Conservation (phyloP, 2,329 filamentous ascomycete species). For the Botrytis medusae region DNA sequence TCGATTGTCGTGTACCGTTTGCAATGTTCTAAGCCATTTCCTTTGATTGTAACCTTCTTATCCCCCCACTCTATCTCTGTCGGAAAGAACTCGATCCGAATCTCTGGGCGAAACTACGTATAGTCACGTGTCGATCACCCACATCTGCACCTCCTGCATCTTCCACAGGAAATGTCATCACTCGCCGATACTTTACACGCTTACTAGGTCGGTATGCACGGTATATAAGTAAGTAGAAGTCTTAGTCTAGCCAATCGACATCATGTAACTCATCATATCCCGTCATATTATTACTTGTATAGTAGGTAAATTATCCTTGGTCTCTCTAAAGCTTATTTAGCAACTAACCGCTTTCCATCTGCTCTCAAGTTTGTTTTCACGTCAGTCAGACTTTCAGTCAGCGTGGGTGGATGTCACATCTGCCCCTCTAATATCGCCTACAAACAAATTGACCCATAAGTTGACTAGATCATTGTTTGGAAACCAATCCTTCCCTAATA, state of each 20-base stretch:
- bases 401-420: neutral
- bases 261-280: neutral
- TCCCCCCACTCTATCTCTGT: too few species aligned
- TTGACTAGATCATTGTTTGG: neutral
- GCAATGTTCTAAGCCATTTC: too few species aligned
- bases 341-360: neutral
- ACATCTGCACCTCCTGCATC: neutral
- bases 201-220: too few species aligned
- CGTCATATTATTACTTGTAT: too few species aligned
- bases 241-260: neutral
- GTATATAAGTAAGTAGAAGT: neutral
- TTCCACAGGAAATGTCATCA: too few species aligned
- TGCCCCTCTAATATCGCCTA: neutral
- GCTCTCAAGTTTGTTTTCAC: neutral
- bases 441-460: neutral
- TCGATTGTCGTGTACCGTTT: too few species aligned
- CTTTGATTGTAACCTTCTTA: neutral
- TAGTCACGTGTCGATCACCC: neutral
- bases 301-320: too few species aligned
- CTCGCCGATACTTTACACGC: neutral
- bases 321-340: too few species aligned
- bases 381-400: neutral
- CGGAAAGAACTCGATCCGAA: constrained; percentile 10
- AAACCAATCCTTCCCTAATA: neutral
- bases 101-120: neutral